phyloP scores from a whole-genome alignment of 805 yeast species.

The Candida boidinii region DNA sequence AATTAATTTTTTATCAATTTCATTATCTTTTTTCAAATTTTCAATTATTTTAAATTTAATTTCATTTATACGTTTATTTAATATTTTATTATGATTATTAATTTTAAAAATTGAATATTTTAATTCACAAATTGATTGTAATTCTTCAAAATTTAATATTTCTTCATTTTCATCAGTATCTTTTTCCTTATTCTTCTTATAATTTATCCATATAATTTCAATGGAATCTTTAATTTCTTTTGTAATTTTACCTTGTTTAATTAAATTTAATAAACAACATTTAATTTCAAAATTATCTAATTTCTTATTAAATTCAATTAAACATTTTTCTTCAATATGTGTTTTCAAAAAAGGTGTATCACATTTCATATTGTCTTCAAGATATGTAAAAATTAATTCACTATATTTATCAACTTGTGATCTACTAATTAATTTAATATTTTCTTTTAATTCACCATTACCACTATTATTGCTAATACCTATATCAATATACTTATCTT shows the following conservation, averaged over 20 bases:
- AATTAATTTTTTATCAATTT: too few species aligned
- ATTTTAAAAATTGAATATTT: constrained; percentile 18
- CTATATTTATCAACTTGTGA: too few species aligned
- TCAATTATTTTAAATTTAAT: too few species aligned
- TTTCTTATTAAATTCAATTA: constrained; percentile 5
- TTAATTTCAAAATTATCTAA: constrained; percentile 3
- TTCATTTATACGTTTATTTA: constrained; percentile 5
- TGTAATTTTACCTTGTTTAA: constrained; percentile 9
- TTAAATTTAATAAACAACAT: constrained; percentile 14
- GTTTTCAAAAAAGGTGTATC: too few species aligned
- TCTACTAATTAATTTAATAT: too few species aligned
- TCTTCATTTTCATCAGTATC: constrained; percentile 4
- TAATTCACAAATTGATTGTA: constrained; percentile 17
- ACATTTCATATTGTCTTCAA: too few species aligned
- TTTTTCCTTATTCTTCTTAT: not conserved
- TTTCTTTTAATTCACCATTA: not conserved
- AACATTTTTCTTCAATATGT: constrained; percentile 7
- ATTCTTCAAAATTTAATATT: constrained; percentile 9
- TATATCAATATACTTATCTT: not conserved
- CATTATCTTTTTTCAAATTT: too few species aligned
- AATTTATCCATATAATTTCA: constrained; percentile 1
- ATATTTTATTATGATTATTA: constrained; percentile 9
- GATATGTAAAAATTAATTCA: too few species aligned
- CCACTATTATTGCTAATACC: not conserved
- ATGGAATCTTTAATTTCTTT: constrained; percentile 1